Percentiles rank a stretch among this genome's conserved stretches.
Evolutionary conservation across 148 eudicot genomes (phyloP).

Genomic region (Vaccinium darrowii): DNA sequence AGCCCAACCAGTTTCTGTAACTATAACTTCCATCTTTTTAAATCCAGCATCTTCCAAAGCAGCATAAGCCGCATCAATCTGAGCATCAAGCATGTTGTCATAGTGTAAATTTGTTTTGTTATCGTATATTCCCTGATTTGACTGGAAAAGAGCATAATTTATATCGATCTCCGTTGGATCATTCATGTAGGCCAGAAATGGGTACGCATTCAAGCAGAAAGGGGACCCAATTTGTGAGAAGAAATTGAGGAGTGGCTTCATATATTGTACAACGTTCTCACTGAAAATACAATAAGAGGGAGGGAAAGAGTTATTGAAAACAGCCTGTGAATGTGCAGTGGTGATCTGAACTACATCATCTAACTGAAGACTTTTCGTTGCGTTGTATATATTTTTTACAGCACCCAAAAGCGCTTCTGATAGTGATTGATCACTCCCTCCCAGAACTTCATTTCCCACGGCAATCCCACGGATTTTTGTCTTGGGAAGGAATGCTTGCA

Average conservation of each 20-base stretch:
- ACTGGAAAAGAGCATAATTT: constrained; percentile 52
- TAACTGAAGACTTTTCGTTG: constrained; percentile 50
- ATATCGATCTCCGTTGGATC: constrained; percentile 49
- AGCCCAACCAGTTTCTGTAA: constrained; percentile 79
- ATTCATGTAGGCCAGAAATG: constrained; percentile 61
- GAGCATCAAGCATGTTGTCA: constrained; percentile 73
- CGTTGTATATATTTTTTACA: constrained; percentile 54
- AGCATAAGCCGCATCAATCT: constrained; percentile 69
- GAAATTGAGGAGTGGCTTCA: constrained; percentile 62
- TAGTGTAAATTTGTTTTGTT: constrained; percentile 55
- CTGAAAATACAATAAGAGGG: constrained; percentile 63
- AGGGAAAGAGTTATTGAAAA: constrained; percentile 67
- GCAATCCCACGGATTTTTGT: constrained; percentile 71
- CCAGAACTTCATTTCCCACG: constrained; percentile 69
- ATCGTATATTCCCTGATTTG: constrained; percentile 45
- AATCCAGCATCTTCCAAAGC: constrained; percentile 66
- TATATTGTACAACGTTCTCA: constrained; percentile 39
- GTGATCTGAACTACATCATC: constrained; percentile 49
- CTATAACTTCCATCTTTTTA: constrained; percentile 51
- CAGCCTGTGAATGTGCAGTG: constrained; percentile 61
- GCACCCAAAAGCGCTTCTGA: constrained; percentile 56
- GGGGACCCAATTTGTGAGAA: constrained; percentile 59
- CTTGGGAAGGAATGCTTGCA: constrained; percentile 46
- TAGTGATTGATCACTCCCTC: constrained; percentile 41
- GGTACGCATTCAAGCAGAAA: constrained; percentile 73